A percentile compares a stretch with the other conserved stretches of the same genome.
Conservation (phyloP, 2,329 filamentous ascomycete species). For the Nothopassalora personata region DNA sequence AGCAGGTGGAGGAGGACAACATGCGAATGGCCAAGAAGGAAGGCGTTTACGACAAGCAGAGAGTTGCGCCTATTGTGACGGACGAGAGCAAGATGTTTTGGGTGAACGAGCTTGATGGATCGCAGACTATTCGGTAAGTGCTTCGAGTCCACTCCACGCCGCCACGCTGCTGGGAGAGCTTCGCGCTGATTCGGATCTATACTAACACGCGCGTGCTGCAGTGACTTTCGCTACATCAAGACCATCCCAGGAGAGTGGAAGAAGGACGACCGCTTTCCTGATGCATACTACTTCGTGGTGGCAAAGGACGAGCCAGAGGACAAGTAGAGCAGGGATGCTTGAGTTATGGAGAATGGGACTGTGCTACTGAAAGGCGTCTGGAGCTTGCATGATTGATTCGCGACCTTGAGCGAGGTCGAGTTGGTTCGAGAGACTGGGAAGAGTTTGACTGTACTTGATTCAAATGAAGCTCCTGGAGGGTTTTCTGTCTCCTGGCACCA, state of each 20-base stretch:
- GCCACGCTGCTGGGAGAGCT: not conserved
- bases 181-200: not conserved
- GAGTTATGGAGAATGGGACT: not conserved
- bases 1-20: slow-evolving; percentile 37
- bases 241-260: slow-evolving; percentile 33
- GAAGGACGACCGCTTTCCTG: slow-evolving; percentile 31
- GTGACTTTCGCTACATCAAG: slow-evolving; percentile 31
- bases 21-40: slow-evolving; percentile 33
- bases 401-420: not conserved
- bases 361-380: not conserved
- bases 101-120: slow-evolving; percentile 32
- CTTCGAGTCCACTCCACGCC: not conserved
- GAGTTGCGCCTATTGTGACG: slow-evolving; percentile 30
- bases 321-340: slow-evolving; percentile 3
- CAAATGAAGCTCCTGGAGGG: not conserved
- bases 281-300: slow-evolving; percentile 32
- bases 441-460: not conserved
- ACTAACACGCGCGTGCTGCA: slow-evolving; percentile 5
- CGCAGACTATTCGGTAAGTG: slow-evolving; percentile 29
- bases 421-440: not conserved
- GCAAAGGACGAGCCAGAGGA: slow-evolving; percentile 25
- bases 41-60: slow-evolving; percentile 31
- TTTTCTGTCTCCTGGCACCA: not conserved
- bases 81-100: slow-evolving; percentile 33
- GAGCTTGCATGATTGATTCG: not conserved